A percentile compares a stretch with the other conserved stretches of the same genome.
These are phyloP conservation scores for Boeremia exigua DNA, from an alignment of 2,329 filamentous ascomycete genomes.

Conservation along the genomic window DNA sequence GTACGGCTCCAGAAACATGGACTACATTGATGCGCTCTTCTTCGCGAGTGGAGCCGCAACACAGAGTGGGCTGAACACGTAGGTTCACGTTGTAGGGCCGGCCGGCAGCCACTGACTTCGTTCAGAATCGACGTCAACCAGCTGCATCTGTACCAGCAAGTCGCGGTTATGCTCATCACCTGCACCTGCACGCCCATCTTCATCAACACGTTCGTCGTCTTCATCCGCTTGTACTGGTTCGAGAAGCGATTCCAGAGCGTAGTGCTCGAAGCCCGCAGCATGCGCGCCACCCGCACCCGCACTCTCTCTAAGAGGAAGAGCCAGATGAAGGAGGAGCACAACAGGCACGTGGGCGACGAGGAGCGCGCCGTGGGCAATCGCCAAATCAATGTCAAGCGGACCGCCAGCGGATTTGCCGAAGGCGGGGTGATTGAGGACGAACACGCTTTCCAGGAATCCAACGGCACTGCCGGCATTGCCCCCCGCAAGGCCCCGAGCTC, in stretches of 20 bases:
- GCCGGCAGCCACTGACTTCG: slow-evolving; percentile 21
- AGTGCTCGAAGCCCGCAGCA: slow-evolving; percentile 72
- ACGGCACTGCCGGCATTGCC: slow-evolving; percentile 32
- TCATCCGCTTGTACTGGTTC: slow-evolving; percentile 95
- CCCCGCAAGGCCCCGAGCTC: slow-evolving; percentile 10
- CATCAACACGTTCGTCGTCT: slow-evolving; percentile 74
- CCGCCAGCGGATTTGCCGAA: slow-evolving; percentile 57
- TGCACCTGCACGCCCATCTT: slow-evolving; percentile 51
- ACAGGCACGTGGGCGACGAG: slow-evolving; percentile 52
- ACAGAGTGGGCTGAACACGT: slow-evolving; percentile 90
- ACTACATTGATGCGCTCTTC: slow-evolving; percentile 88
- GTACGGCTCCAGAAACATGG: slow-evolving; percentile 67
- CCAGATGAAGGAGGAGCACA: slow-evolving; percentile 53
- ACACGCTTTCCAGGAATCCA: slow-evolving; percentile 53
- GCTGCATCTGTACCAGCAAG: slow-evolving; percentile 57
- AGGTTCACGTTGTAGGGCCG: slow-evolving; percentile 15
- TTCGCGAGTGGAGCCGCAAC: slow-evolving; percentile 86
- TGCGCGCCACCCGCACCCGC: slow-evolving; percentile 64
- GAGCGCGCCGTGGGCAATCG: slow-evolving; percentile 71
- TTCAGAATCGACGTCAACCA: slow-evolving; percentile 57
- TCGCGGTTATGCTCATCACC: slow-evolving; percentile 53
- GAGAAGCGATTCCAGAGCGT: slow-evolving; percentile 92
- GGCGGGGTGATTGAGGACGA: slow-evolving; percentile 65
- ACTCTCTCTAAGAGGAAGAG: slow-evolving; percentile 63
- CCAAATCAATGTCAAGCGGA: slow-evolving; percentile 70